A percentile compares a stretch with the other conserved stretches of the same genome.
Evolutionary conservation across 2,329 filamentous ascomycete genomes (phyloP).

Genomic region (Orbilia oligospora): DNA sequence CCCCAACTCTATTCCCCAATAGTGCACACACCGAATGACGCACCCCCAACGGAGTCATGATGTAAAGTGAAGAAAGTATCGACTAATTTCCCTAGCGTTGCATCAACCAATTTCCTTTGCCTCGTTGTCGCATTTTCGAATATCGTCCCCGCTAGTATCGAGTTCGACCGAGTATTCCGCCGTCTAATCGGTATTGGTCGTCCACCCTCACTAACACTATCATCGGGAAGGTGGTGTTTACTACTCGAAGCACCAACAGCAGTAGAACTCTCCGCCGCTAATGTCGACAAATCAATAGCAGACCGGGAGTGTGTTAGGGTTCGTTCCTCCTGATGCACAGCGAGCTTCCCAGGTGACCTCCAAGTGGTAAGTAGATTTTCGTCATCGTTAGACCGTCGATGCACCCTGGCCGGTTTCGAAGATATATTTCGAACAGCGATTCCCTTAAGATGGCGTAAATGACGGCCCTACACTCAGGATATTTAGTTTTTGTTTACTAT

Average conservation of each 20-base stretch:
- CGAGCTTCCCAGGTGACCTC: conserved; percentile 59
- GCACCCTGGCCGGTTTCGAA: conserved; percentile 30
- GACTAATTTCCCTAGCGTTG: conserved; percentile 73
- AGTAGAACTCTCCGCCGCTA: conserved; percentile 41
- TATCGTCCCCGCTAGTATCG: conserved; percentile 53
- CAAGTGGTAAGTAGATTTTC: conserved; percentile 61
- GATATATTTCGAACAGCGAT: conserved; percentile 61
- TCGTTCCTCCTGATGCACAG: conserved; percentile 37
- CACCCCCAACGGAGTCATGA: conserved; percentile 68
- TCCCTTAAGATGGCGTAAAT: conserved; percentile 62
- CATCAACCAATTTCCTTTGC: conserved; percentile 74
- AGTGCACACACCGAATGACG: conserved; percentile 64
- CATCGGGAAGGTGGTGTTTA: conserved; percentile 29
- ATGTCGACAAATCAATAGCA: conserved; percentile 57
- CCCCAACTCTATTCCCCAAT: conserved; percentile 26
- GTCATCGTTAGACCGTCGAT: conserved; percentile 62
- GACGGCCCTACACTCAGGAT: conserved; percentile 52
- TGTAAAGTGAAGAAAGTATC: conserved; percentile 78
- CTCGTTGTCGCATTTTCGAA: conserved; percentile 70
- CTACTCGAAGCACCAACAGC: conserved; percentile 27
- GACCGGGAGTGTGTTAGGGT: conserved; percentile 60
- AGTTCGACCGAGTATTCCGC: conserved; percentile 53
- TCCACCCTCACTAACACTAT: conserved; percentile 49
- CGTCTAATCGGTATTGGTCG: conserved; percentile 44
- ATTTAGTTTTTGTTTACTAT: conserved; percentile 6